These are phyloP conservation scores for Ceratobasidium sp. DNA, from an alignment of 1,284 basidiomycete genomes.

Conservation along the genomic window DNA sequence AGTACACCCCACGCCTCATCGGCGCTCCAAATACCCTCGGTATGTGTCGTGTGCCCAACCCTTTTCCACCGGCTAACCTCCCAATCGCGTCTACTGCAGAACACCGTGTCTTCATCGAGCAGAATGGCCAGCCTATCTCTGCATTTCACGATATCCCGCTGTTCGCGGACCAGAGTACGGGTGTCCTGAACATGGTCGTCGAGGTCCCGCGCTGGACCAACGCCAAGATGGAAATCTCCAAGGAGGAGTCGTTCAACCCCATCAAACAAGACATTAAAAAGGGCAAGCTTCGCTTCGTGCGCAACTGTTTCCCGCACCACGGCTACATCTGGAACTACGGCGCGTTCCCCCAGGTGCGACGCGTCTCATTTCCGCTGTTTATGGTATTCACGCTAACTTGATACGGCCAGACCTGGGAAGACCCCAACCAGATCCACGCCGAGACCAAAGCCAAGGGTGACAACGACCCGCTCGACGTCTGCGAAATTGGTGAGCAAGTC, in stretches of 20 bases:
- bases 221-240: constrained; percentile 98
- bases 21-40: constrained; percentile 92
- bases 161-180: constrained; percentile 90
- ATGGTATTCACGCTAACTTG: constrained; percentile 20
- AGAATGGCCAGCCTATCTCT: constrained; percentile 83
- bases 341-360: constrained; percentile 87
- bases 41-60: constrained; percentile 53
- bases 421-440: constrained; percentile 84
- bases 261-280: constrained; percentile 99
- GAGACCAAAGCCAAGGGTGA: constrained; percentile 99
- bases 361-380: background rate
- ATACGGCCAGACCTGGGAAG: constrained; percentile 93
- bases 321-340: constrained; percentile 99
- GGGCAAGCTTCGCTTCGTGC: constrained; percentile 94
- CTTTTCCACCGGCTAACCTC: background rate
- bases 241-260: constrained; percentile 97
- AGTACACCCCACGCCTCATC: constrained; percentile 77
- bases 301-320: constrained; percentile 99
- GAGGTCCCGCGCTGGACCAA: constrained; percentile 99
- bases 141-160: constrained; percentile 97
- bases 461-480: constrained; percentile 99
- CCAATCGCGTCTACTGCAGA: constrained; percentile 60
- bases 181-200: constrained; percentile 97
- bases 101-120: constrained; percentile 93
- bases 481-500: constrained; percentile 99